Base-by-base conservation (phyloP, 768 basidiomycete species). In the Leccinum pellstonianum region DNA sequence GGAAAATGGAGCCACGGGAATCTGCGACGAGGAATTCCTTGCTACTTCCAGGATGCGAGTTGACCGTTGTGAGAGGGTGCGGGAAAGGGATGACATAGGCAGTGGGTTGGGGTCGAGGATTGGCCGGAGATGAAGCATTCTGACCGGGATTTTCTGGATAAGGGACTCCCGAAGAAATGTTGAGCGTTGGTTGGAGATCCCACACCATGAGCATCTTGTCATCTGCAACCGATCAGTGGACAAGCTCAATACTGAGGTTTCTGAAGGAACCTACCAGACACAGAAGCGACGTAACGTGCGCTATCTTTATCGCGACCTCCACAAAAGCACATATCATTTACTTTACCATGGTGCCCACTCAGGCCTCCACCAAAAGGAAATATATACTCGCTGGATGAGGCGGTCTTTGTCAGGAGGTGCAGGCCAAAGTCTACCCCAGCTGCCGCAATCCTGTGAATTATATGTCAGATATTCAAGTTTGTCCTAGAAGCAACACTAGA, bases 121-220 rank as follows among this genome's bases (percentile, higher is more conserved):
- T 49, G 23, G 72, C 66, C 5, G 68, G 68, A 15, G 75, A 72
- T 15, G 77, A 70, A 49, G 66, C 65, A 23, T 67, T 61, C 17
- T 70, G 66, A 33, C 66, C 68, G 3, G 73, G 74, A 46, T 62
- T 60, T n/a, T 72, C 73, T 48, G 78, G 71, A 65, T 59, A 69
- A 21, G 74, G 71, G 14, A 65, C 63, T 21, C 64, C 67, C 12
- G 84, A 79, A 37, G 77, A 70, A 47, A 81, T 76, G 56, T 82
- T 74, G 50, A 80, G 56, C 37, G 77, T 68, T 0, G 91, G 90
- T 65, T 81, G 77, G n/a, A 93, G 80, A 73, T 93, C 90, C 91
- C 91, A 93, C 7, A 93, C 84, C 84, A 91, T 88, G 41, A 91
- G 81, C 82, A 88, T 87, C 69, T 85, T 89, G 75, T 93, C 91